These are phyloP conservation scores for Clarkia xantiana DNA, from an alignment of 345 rosid species.

Conservation along the genomic window DNA sequence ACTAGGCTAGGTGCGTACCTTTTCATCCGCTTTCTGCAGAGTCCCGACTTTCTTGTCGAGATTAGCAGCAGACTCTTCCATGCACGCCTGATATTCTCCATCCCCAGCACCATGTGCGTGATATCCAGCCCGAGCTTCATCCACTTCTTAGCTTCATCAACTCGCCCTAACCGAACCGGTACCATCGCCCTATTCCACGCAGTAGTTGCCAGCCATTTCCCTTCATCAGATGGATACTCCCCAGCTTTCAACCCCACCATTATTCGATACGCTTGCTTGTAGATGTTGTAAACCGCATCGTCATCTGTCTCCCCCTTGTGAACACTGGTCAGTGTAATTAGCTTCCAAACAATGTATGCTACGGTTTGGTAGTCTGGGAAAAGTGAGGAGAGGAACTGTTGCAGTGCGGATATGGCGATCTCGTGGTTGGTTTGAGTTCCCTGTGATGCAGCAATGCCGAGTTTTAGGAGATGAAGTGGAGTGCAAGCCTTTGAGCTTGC, in stretches of 20 bases:
- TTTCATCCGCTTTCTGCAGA: slow-evolving; percentile 11
- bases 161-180: slow-evolving; percentile 53
- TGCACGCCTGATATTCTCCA: slow-evolving; percentile 72
- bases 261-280: slow-evolving; percentile 74
- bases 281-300: slow-evolving; percentile 40
- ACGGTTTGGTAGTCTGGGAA: slow-evolving; percentile 50
- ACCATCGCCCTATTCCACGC: slow-evolving; percentile 89
- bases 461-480: slow-evolving; percentile 52
- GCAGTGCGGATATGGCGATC: slow-evolving; percentile 59
- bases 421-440: slow-evolving; percentile 52
- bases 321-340: slow-evolving; percentile 43
- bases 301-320: slow-evolving; percentile 59
- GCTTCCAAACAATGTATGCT: slow-evolving; percentile 54
- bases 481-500: slow-evolving; percentile 61
- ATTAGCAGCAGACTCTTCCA: slow-evolving; percentile 57
- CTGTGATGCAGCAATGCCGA: slow-evolving; percentile 61
- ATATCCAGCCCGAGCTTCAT: slow-evolving; percentile 55
- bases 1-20: neutral
- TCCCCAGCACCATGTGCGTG: slow-evolving; percentile 49
- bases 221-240: slow-evolving; percentile 78
- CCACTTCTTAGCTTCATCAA: slow-evolving; percentile 67
- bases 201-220: slow-evolving; percentile 90
- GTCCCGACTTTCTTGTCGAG: slow-evolving; percentile 30
- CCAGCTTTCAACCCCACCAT: slow-evolving; percentile 85
- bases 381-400: slow-evolving; percentile 50